Percentiles rank a stretch among this genome's conserved stretches.
Evolutionary conservation across 495 filamentous ascomycete species (phyloP).

Genomic region (Penicillium pulvis): DNA sequence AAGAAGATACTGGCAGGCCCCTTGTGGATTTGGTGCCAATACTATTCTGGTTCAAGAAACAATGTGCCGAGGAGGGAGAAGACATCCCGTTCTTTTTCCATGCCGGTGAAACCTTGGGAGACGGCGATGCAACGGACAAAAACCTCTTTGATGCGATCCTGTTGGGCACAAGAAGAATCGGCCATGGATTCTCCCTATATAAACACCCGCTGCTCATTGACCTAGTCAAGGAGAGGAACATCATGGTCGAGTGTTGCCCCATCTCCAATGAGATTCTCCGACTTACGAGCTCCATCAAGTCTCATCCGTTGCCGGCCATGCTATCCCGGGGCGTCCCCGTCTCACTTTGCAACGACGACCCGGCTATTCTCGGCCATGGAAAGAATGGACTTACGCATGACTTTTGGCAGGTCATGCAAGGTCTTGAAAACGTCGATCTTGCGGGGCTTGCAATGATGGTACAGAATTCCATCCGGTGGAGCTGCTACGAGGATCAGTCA

Average conservation of each 20-base stretch:
- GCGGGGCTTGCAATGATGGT: constrained; percentile 72
- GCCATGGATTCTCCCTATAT: constrained; percentile 83
- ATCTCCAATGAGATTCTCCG: constrained; percentile 84
- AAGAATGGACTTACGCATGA: constrained; percentile 79
- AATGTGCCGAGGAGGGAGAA: constrained; percentile 73
- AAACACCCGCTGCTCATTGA: constrained; percentile 90
- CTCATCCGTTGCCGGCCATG: constrained; percentile 80
- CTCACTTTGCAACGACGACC: constrained; percentile 82
- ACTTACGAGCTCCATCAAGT: constrained; percentile 71
- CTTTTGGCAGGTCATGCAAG: constrained; percentile 89
- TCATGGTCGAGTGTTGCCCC: constrained; percentile 85
- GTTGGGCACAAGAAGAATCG: constrained; percentile 84
- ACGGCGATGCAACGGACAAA: constrained; percentile 72
- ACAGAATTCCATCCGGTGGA: constrained; percentile 90
- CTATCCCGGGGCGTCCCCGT: constrained; percentile 72
- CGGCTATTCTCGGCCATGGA: constrained; percentile 77
- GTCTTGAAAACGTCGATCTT: constrained; percentile 81
- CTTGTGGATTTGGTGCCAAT: constrained; percentile 77
- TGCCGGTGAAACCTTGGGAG: constrained; percentile 81
- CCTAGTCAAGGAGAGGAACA: constrained; percentile 82
- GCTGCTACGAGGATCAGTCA: constrained; percentile 78
- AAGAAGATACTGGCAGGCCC: constrained; percentile 76
- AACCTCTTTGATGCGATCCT: constrained; percentile 91
- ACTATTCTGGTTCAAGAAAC: constrained; percentile 89
- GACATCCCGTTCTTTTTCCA: constrained; percentile 97